Evolutionary conservation across 495 filamentous ascomycete genomes (phyloP), one percentile per base, ranked within the genome.

Genomic region (Tuber magnatum): DNA sequence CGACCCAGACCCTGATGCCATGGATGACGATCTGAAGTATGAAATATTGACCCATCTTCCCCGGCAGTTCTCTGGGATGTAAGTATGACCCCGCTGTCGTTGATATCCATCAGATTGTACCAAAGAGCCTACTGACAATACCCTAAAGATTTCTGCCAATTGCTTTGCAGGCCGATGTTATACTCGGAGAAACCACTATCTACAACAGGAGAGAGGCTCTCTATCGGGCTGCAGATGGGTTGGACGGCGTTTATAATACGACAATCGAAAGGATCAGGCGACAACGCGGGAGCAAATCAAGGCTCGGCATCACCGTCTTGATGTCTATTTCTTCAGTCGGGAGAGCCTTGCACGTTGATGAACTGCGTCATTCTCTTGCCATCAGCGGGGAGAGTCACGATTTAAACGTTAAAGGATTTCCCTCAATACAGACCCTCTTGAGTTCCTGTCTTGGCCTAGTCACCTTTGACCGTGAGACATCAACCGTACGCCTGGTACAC

Each of bases 31-130:
- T 51, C 48, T 51, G 22, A 51, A 51, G n/a, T 14, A n/a, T 22
- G 51, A 69, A 40, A 69, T 78, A 42, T 24, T 78, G 1, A 69
- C 76, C 18, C 48, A 74, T 32, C 68, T 75, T 42, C 41, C 51
- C 65, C 42, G 40, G 16, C 43, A 42, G 24, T 65, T 48, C 9
- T 24, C 74, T 6, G 73, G 76, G 28, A 75, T 78, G 76, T 78
- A 72, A 72, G 76, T 72, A 72, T 24, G 1, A 9, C 24, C 22
- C 24, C 1, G 6, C 22, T 2, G 24, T n/a, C 48, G 9, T 51
- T 51, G 6, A 24, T 51, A 51, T 51, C 22, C 48, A 51, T n/a
- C 48, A n/a, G 9, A 1, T 51, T 51, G n/a, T n/a, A 51, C 22
- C 44, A 46, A 46, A 12, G 42, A 14, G 44, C 44, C 0, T 51